Conservation (phyloP, 257 asterid species). For the Penstemon barbatus region DNA sequence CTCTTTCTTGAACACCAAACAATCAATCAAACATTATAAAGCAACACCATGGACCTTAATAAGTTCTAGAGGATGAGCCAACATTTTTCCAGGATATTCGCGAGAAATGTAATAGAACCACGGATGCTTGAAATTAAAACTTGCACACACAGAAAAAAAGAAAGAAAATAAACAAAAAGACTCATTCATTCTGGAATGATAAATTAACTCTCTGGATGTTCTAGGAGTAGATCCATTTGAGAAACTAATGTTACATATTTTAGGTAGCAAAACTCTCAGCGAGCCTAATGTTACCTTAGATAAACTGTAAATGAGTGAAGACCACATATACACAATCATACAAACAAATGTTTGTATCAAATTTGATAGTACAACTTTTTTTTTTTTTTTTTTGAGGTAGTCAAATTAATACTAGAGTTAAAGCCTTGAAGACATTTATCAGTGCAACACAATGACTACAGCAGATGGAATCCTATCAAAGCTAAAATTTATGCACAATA, state of each 20-base stretch:
- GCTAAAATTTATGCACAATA: slow-evolving; percentile 12
- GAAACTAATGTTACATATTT: neutral
- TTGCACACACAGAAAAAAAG: slow-evolving; percentile 2
- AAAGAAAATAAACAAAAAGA: neutral
- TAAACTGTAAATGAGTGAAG: neutral
- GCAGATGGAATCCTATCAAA: slow-evolving; percentile 7
- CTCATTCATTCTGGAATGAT: slow-evolving; percentile 13
- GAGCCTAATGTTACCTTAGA: neutral
- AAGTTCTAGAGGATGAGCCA: neutral
- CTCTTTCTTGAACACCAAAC: slow-evolving; percentile 1
- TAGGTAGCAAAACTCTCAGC: slow-evolving; percentile 9
- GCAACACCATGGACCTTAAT: neutral
- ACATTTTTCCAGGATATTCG: neutral
- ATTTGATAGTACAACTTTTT: neutral
- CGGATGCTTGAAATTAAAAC: neutral
- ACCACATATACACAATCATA: neutral
- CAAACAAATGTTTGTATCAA: neutral
- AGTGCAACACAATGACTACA: slow-evolving; percentile 5
- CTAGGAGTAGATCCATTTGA: neutral
- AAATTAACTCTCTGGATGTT: neutral
- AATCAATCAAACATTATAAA: neutral
- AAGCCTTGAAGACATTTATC: neutral
- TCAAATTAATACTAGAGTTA: neutral
- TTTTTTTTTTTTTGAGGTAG: no score
- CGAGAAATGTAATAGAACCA: neutral